phyloP scores from a whole-genome alignment of 805 yeast genomes.

The Metschnikowia gelsemii region DNA sequence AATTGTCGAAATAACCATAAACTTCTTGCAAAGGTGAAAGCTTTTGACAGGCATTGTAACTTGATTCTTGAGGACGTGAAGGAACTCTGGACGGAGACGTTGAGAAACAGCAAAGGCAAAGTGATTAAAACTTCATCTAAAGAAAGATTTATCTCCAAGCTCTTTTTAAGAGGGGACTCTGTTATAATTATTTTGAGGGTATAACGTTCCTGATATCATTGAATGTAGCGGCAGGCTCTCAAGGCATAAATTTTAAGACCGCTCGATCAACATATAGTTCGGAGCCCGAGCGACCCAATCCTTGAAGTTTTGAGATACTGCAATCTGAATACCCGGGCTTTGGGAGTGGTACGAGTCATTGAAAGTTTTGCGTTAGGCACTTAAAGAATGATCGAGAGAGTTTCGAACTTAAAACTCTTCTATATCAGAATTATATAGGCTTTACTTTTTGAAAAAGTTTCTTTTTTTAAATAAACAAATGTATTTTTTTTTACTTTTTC shows the following conservation, averaged over 20 bases:
- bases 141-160: slow-evolving; percentile 76
- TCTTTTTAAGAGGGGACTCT: slow-evolving; percentile 94
- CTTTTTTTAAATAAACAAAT: too few relatives aligned
- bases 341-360: too few relatives aligned
- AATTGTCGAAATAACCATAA: slow-evolving; percentile 93
- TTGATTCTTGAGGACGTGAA: slow-evolving; percentile 89
- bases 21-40: slow-evolving; percentile 83
- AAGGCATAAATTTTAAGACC: too few relatives aligned
- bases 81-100: slow-evolving; percentile 74
- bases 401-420: not conserved
- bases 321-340: too few relatives aligned
- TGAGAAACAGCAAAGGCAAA: slow-evolving; percentile 64
- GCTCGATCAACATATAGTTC: too few relatives aligned
- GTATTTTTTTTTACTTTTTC: too few relatives aligned
- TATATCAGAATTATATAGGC: too few relatives aligned
- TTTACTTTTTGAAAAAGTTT: too few relatives aligned
- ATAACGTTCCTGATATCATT: slow-evolving; percentile 6
- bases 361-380: too few relatives aligned
- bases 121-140: slow-evolving; percentile 63
- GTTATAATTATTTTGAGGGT: slow-evolving; percentile 76
- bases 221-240: too few relatives aligned
- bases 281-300: too few relatives aligned
- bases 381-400: not conserved
- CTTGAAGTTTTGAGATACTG: too few relatives aligned
- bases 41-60: slow-evolving; percentile 95